Percentiles rank a stretch among this genome's conserved stretches.
Evolutionary conservation across 2,329 filamentous ascomycete genomes (phyloP).

Genomic region (Xenosphaeropsis pyriputrescens): DNA sequence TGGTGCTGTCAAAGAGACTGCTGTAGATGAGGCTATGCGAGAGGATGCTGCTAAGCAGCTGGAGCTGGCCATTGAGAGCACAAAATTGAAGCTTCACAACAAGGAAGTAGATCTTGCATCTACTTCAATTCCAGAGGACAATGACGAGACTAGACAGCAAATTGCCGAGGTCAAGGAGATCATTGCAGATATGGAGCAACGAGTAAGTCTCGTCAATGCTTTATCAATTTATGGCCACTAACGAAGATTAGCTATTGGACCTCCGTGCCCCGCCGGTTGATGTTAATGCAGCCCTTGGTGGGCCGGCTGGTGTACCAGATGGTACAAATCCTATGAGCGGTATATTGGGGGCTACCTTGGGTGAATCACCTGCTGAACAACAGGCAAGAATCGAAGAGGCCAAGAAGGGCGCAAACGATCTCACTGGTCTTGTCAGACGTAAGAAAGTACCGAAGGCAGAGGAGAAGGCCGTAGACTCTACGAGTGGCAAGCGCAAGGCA

Average conservation of each 20-base stretch:
- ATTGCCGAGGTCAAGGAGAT: conserved; percentile 67
- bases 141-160: conserved; percentile 42
- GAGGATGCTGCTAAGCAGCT: conserved; percentile 59
- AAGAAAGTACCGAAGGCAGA: conserved; percentile 36
- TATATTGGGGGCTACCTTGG: conserved; percentile 47
- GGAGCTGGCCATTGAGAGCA: conserved; percentile 59
- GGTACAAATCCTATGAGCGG: conserved; percentile 31
- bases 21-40: conserved; percentile 53
- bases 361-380: conserved; percentile 44
- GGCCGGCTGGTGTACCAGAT: conserved; percentile 27
- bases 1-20: conserved; percentile 25
- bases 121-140: conserved; percentile 49
- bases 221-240: conserved; percentile 3
- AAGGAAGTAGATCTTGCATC: conserved; percentile 54
- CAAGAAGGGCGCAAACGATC: conserved; percentile 58
- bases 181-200: conserved; percentile 63
- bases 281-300: conserved; percentile 37
- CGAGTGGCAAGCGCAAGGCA: conserved; percentile 39
- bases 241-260: conserved; percentile 42
- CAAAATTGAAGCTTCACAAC: conserved; percentile 52
- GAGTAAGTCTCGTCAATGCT: conserved; percentile 29
- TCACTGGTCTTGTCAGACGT: conserved; percentile 56
- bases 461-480: conserved; percentile 13
- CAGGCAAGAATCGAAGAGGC: conserved; percentile 56
- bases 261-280: conserved; percentile 49